Percentiles rank a stretch among this genome's conserved stretches.
phyloP scores from a whole-genome alignment of 352 stramenopile genomes.

The Hyaloperonospora brassicae region DNA sequence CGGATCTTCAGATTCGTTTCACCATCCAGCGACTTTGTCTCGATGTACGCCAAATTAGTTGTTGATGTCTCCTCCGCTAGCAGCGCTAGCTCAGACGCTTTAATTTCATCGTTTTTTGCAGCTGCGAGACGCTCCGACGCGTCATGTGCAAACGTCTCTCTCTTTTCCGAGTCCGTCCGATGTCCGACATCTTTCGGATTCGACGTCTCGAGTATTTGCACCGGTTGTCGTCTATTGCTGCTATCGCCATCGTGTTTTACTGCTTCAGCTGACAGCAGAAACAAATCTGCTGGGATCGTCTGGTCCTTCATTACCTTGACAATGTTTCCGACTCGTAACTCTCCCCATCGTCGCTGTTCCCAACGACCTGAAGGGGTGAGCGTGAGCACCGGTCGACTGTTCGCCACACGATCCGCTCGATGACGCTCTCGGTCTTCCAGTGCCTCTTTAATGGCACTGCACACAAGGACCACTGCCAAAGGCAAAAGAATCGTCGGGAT shows the following conservation, averaged over 20 bases:
- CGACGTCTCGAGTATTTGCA: not conserved
- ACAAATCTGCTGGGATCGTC: constrained; percentile 62
- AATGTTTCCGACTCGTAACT: constrained; percentile 74
- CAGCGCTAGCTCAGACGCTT: not conserved
- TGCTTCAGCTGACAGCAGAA: constrained; percentile 51
- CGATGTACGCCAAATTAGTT: constrained; percentile 64
- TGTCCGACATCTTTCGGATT: constrained; percentile 3
- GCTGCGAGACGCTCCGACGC: not conserved
- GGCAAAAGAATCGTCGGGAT: constrained; percentile 74
- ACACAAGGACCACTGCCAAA: constrained; percentile 70
- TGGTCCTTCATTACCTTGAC: constrained; percentile 66
- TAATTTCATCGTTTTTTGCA: not conserved
- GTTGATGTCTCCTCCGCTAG: constrained; percentile 13
- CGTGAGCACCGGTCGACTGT: constrained; percentile 49
- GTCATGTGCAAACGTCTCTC: constrained; percentile 1
- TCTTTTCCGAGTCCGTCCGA: constrained; percentile 13
- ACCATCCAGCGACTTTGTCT: constrained; percentile 80
- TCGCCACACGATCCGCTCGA: constrained; percentile 59
- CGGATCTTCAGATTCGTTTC: constrained; percentile 84
- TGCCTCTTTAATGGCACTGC: constrained; percentile 72
- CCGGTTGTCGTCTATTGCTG: constrained; percentile 1
- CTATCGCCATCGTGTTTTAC: constrained; percentile 41
- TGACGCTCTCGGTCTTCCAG: constrained; percentile 79
- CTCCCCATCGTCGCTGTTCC: constrained; percentile 47
- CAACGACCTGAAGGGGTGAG: constrained; percentile 40